phyloP scores from a whole-genome alignment of 192 early-diverging fungal species.

The Coemansia sp. region DNA sequence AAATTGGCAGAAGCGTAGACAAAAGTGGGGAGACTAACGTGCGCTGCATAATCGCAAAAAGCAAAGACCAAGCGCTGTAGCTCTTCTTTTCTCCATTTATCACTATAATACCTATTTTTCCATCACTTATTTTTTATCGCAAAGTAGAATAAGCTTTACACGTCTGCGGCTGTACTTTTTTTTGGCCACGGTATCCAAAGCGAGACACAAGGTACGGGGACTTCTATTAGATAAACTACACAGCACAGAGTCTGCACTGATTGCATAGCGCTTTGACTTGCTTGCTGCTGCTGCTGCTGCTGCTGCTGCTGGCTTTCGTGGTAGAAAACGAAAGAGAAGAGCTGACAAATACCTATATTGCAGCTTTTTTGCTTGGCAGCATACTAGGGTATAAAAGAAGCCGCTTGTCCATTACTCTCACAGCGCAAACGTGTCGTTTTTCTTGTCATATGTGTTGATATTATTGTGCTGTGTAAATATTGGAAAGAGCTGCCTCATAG shows the following conservation, averaged over 20 bases:
- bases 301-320: too few relatives aligned
- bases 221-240: neutral
- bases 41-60: neutral
- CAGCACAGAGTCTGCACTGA: neutral
- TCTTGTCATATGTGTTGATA: neutral
- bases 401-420: too few relatives aligned
- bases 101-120: neutral
- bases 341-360: too few relatives aligned
- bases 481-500: neutral
- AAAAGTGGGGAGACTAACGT: neutral
- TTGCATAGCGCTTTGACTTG: neutral
- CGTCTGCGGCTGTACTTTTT: neutral
- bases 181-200: neutral
- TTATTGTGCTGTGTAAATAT: neutral
- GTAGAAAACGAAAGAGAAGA: too few relatives aligned
- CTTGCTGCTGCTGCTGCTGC: too few relatives aligned
- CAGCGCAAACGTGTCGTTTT: neutral
- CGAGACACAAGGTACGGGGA: neutral
- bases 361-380: too few relatives aligned
- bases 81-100: neutral
- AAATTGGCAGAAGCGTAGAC: slow-evolving; percentile 4
- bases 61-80: neutral
- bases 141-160: slow-evolving; percentile 5
- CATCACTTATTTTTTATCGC: neutral
- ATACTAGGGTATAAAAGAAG: too few relatives aligned